These are phyloP conservation scores for Pyracantha coccinea DNA, from an alignment of 331 rosid species.

Conservation along the genomic window DNA sequence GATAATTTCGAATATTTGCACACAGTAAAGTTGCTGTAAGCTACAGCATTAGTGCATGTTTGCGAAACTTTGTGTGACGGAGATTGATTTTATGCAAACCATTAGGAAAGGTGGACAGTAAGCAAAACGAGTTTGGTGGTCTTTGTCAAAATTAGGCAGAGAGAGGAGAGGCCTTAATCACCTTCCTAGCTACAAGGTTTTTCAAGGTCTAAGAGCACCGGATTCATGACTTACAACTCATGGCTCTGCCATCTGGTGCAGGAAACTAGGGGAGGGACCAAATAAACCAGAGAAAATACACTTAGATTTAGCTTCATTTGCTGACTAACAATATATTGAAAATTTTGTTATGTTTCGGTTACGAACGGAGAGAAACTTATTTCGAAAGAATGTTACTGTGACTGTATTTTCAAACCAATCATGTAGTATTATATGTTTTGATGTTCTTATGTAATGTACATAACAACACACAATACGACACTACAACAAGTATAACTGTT, in stretches of 20 bases:
- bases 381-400: too few species aligned
- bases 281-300: background rate
- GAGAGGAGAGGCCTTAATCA: background rate
- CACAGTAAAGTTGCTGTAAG: background rate
- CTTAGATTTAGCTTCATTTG: background rate
- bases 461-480: too few species aligned
- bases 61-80: too few species aligned
- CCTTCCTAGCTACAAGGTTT: background rate
- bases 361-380: too few species aligned
- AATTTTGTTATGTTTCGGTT: too few species aligned
- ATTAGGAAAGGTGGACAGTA: background rate
- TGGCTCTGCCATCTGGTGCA: background rate
- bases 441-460: too few species aligned
- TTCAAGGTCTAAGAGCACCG: background rate
- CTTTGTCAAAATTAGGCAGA: background rate
- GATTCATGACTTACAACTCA: background rate
- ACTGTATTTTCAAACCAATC: too few species aligned
- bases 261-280: background rate
- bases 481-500: too few species aligned
- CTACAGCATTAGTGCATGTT: too few species aligned
- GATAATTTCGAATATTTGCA: background rate
- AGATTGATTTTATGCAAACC: too few species aligned
- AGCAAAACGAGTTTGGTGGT: background rate
- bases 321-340: background rate
- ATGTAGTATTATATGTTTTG: too few species aligned